phyloP scores from a whole-genome alignment of 345 rosid genomes.

The Nasturtium officinale region DNA sequence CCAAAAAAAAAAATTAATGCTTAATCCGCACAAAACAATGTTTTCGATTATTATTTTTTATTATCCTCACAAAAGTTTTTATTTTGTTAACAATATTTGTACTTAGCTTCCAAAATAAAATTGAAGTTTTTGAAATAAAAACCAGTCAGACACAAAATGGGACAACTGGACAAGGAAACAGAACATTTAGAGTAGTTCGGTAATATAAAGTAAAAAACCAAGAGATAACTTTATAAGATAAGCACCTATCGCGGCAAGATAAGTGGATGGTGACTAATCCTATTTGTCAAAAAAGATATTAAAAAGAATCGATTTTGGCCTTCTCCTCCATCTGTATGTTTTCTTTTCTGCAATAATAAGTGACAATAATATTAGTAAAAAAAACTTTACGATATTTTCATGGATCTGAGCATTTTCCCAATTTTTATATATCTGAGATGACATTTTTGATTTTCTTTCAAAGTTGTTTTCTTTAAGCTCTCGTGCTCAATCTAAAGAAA shows the following conservation, averaged over 20 bases:
- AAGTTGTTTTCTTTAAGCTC: neutral
- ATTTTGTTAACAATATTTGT: neutral
- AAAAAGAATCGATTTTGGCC: conserved; percentile 23
- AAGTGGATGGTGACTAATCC: conserved; percentile 17
- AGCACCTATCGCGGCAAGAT: conserved; percentile 13
- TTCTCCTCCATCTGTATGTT: conserved; percentile 30
- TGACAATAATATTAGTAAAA: neutral
- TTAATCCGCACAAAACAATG: neutral
- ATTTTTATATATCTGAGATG: neutral
- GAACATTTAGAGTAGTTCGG: neutral
- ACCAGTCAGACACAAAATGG: neutral
- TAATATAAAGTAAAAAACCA: neutral
- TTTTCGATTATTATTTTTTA: no score
- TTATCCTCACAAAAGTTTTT: neutral
- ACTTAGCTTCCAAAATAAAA: neutral
- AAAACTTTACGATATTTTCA: neutral
- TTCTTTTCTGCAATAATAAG: conserved; percentile 32
- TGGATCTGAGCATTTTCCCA: conserved; percentile 37
- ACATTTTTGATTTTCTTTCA: neutral
- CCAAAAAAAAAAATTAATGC: no score
- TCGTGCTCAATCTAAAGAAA: conserved; percentile 4
- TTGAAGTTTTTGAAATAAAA: neutral
- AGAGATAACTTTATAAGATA: neutral
- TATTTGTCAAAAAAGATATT: conserved; percentile 16
- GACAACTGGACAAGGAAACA: neutral